A percentile compares a stretch with the other conserved stretches of the same genome.
phyloP scores from a whole-genome alignment of 2,329 filamentous ascomycete genomes.

The Sphaerulina populicola region DNA sequence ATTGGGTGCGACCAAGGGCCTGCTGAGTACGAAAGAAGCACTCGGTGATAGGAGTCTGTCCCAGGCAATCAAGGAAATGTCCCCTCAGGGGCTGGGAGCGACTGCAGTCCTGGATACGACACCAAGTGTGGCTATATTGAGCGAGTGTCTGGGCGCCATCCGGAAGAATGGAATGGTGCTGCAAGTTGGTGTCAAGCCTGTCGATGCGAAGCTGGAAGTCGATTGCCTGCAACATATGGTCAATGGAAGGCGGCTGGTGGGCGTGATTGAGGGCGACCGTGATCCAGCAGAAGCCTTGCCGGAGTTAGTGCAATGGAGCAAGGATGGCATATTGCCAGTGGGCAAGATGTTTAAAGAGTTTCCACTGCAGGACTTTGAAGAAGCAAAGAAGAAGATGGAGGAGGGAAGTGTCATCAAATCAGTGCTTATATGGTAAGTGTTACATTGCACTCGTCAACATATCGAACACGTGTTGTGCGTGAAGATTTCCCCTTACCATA shows the following conservation, averaged over 20 bases:
- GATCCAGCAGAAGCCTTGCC: constrained; percentile 36
- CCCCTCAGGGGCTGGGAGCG: constrained; percentile 31
- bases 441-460: background rate
- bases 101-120: constrained; percentile 44
- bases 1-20: constrained; percentile 38
- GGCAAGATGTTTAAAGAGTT: constrained; percentile 38
- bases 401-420: constrained; percentile 34
- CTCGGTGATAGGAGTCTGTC: constrained; percentile 6
- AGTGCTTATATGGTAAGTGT: constrained; percentile 33
- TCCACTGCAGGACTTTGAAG: constrained; percentile 32
- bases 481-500: background rate
- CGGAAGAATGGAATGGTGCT: constrained; percentile 41
- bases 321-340: constrained; percentile 38
- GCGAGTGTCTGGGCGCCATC: constrained; percentile 36
- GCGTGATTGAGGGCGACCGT: constrained; percentile 40
- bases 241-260: constrained; percentile 40
- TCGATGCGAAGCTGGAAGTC: constrained; percentile 31
- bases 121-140: constrained; percentile 35
- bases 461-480: background rate
- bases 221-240: constrained; percentile 38
- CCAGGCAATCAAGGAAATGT: constrained; percentile 17
- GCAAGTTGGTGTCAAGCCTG: constrained; percentile 41
- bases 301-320: constrained; percentile 40
- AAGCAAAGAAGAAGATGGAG: constrained; percentile 34
- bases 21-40: constrained; percentile 13